Evolutionary conservation across 2,329 filamentous ascomycete species (phyloP).

Genomic region (Fusarium humuli): DNA sequence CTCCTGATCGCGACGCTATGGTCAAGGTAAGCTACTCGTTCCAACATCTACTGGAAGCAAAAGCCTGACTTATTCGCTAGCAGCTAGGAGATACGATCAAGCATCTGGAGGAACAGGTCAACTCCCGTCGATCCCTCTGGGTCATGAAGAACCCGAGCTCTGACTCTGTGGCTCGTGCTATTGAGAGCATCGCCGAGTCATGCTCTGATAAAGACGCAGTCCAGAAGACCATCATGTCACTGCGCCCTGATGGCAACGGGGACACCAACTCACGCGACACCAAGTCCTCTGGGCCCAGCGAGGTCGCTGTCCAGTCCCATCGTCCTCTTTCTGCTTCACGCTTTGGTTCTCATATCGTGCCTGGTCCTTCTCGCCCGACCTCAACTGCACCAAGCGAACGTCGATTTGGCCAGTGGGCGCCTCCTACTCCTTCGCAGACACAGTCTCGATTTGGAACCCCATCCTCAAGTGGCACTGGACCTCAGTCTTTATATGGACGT

Average conservation of each 20-base stretch:
- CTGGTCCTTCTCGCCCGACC: constrained; percentile 47
- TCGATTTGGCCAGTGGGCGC: constrained; percentile 41
- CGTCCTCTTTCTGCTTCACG: constrained; percentile 47
- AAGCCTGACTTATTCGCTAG: constrained; percentile 31
- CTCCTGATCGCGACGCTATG: constrained; percentile 42
- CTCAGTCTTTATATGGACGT: constrained; percentile 31
- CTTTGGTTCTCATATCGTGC: constrained; percentile 48
- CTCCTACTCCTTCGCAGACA: constrained; percentile 31
- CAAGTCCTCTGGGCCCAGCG: constrained; percentile 34
- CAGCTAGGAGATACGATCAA: constrained; percentile 50
- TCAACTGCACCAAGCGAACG: constrained; percentile 46
- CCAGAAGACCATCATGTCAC: constrained; percentile 46
- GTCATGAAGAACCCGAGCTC: constrained; percentile 51
- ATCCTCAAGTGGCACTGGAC: constrained; percentile 19
- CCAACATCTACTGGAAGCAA: too few species aligned
- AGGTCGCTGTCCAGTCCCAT: constrained; percentile 25
- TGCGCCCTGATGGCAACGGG: constrained; percentile 34
- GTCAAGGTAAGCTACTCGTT: constrained; percentile 46
- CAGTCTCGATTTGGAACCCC: constrained; percentile 35
- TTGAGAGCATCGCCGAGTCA: constrained; percentile 49
- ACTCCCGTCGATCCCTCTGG: constrained; percentile 52
- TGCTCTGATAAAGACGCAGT: constrained; percentile 46
- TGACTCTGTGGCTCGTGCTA: constrained; percentile 48
- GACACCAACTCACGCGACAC: constrained; percentile 22
- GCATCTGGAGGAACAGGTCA: constrained; percentile 53